A percentile compares a stretch with the other conserved stretches of the same genome.
Evolutionary conservation across 2,329 filamentous ascomycete genomes (phyloP).

Genomic region (Hypoxylon sp.): DNA sequence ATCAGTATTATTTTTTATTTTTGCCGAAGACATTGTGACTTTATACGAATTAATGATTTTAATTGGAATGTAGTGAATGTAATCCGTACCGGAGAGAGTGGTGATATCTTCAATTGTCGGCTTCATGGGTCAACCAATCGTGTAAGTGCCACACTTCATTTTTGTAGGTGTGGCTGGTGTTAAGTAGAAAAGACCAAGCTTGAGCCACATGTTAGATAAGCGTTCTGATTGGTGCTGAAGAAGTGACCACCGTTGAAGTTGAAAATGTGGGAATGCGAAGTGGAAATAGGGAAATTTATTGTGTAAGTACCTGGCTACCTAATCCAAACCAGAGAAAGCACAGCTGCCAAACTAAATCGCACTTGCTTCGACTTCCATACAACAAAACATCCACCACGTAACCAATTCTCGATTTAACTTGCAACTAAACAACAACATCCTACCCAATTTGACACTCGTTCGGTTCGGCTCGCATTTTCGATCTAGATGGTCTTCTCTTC

Average conservation of each 20-base stretch:
- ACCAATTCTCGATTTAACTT: not conserved
- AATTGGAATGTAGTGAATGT: too few species aligned
- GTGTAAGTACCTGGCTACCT: too few species aligned
- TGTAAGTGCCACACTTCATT: constrained; percentile 10
- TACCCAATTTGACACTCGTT: too few species aligned
- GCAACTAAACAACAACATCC: not conserved
- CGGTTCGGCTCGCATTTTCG: too few species aligned
- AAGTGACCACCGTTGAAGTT: constrained; percentile 38
- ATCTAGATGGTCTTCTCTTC: constrained; percentile 21
- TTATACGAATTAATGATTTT: too few species aligned
- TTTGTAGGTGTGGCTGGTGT: constrained; percentile 25
- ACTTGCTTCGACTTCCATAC: constrained; percentile 5
- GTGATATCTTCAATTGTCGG: too few species aligned
- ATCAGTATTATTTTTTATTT: too few species aligned
- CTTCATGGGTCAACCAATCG: too few species aligned
- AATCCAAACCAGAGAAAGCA: too few species aligned
- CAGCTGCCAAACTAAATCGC: constrained; percentile 4
- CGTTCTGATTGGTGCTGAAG: constrained; percentile 27
- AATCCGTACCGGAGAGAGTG: too few species aligned
- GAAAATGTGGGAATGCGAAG: constrained; percentile 22
- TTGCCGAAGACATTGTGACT: too few species aligned
- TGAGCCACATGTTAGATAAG: constrained; percentile 23
- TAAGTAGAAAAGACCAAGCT: too few species aligned
- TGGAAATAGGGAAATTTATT: constrained; percentile 25
- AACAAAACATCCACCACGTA: not conserved